A percentile compares a stretch with the other conserved stretches of the same genome.
Conservation (phyloP, 495 filamentous ascomycete genomes). For the Apiosordaria backusii region DNA sequence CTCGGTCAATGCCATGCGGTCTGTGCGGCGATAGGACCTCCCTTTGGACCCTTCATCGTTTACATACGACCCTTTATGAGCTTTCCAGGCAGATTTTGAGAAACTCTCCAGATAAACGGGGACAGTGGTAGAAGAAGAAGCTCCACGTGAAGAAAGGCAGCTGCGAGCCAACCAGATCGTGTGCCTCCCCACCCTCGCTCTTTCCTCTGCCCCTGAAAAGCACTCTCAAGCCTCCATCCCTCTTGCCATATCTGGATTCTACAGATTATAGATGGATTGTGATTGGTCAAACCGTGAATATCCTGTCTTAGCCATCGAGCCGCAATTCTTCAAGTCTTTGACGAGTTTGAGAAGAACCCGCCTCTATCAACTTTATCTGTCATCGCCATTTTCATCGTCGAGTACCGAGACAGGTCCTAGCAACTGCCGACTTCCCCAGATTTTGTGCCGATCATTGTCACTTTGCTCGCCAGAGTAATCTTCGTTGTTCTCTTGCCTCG, state of each 20-base stretch:
- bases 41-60: not conserved
- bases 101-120: not conserved
- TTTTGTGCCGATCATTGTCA: conserved; percentile 9
- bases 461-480: not conserved
- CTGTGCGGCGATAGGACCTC: conserved; percentile 10
- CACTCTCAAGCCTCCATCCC: not conserved
- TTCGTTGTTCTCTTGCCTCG: conserved; percentile 1
- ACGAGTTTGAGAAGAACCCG: not conserved
- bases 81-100: not conserved
- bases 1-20: conserved; percentile 20
- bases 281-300: not conserved
- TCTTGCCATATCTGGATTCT: conserved; percentile 5
- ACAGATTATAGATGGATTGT: not conserved
- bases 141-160: not conserved
- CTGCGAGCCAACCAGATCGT: not conserved
- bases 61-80: not conserved
- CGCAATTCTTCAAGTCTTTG: conserved; percentile 4
- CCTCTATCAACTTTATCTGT: not conserved
- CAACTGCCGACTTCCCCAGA: conserved; percentile 13
- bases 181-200: not conserved
- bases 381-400: not conserved
- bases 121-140: not conserved
- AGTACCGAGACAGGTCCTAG: conserved; percentile 1
- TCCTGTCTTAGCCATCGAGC: conserved; percentile 8
- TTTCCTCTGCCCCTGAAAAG: not conserved